Base-by-base conservation (phyloP, 345 rosid species). In the Dimocarpus longan region DNA sequence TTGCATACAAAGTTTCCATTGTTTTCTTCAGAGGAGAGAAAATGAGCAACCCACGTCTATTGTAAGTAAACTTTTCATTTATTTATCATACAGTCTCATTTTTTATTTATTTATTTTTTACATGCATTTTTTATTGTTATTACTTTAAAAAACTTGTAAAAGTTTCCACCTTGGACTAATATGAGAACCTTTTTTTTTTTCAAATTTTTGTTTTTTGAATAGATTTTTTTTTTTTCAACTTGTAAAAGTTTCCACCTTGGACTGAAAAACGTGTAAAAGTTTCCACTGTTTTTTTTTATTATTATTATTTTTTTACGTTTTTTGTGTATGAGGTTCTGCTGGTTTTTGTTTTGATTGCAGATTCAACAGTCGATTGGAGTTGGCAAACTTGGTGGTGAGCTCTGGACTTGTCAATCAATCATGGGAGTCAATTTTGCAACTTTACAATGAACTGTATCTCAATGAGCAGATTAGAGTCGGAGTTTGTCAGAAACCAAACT, bases 351-450 rank as follows among this genome's bases (percentile, higher is more conserved):
- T 66, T 43, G 66, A 22, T 79, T 84, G 40, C 89, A 85, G 90
- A 74, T 83, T 65, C 37, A 76, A 81, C 85, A 75, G 82, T 43
- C 83, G 89, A 2, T 37, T 67, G 10, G 89, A 82, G 57, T 81
- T 85, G 67, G 92, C 89, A 66, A 89, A 80, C 77, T 83, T 91
- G 19, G 78, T 76, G 80, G 81, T 86, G 75, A 84, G 77, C 82
- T 88, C 95, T 5, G 90, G 76, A 66, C 70, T 92, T 39, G 81
- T 91, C 71, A 43, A 63, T 1, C 50, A n/a, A 37, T 82, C 93
- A 15, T 88, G 88, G 87, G 75, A 0, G 3, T 81, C 83, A 70
- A 84, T 91, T 79, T 66, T 16, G 13, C 40, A 80, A 66, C 73
- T 84, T 65, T 59, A 77, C 11, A 4, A 24, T 28, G 82, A 79